Evolutionary conservation across 2,329 filamentous ascomycete species (phyloP).

Genomic region (Pestalotiopsis sp.): DNA sequence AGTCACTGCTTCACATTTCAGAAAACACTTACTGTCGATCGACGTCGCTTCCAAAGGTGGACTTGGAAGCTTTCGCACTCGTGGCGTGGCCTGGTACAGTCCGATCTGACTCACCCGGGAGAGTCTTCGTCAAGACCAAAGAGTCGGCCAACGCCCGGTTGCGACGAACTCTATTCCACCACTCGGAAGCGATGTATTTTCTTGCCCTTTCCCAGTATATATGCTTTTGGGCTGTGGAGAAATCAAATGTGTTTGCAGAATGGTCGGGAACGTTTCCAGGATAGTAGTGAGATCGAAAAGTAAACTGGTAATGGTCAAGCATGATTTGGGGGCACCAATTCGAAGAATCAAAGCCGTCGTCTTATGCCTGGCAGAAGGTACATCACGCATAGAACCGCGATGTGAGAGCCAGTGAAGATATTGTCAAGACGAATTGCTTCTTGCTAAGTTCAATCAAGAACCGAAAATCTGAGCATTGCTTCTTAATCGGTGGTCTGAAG

Average conservation of each 20-base stretch:
- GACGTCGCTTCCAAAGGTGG: neutral
- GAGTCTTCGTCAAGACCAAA: neutral
- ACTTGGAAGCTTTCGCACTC: neutral
- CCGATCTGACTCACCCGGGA: neutral
- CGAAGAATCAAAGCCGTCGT: neutral
- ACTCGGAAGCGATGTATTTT: neutral
- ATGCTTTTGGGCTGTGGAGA: neutral
- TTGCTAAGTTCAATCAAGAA: neutral
- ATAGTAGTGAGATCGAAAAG: neutral
- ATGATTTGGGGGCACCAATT: neutral
- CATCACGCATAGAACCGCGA: constrained; percentile 9
- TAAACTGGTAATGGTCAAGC: neutral
- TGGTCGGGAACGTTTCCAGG: neutral
- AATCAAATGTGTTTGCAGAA: no score
- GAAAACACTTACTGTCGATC: neutral
- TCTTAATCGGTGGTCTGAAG: neutral
- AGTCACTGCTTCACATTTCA: neutral
- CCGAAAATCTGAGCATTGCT: constrained; percentile 1
- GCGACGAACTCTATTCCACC: constrained; percentile 1
- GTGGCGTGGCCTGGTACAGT: constrained; percentile 5
- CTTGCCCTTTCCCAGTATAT: neutral
- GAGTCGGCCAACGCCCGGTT: neutral
- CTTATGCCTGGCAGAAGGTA: constrained; percentile 1
- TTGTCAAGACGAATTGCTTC: constrained; percentile 2
- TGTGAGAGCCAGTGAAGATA: constrained; percentile 1